phyloP scores from a whole-genome alignment of 306 rosid genomes.

The Acmispon strigosus region DNA sequence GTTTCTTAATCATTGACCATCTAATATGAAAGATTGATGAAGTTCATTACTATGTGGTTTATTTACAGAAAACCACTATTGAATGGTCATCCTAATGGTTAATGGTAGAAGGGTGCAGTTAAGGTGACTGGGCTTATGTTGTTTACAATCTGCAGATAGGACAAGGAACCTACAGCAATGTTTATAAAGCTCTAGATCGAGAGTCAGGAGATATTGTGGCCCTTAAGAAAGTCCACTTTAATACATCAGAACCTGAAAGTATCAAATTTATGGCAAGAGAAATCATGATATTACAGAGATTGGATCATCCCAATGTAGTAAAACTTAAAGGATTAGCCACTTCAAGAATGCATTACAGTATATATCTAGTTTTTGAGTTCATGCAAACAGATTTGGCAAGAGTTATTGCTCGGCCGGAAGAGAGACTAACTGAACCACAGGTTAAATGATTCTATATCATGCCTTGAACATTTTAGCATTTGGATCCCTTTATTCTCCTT shows the following conservation, averaged over 20 bases:
- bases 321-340: conserved; percentile 90
- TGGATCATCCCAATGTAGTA: conserved; percentile 83
- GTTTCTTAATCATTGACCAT: not conserved
- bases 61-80: not conserved
- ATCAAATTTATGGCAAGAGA: conserved; percentile 93
- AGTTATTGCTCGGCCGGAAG: conserved; percentile 43
- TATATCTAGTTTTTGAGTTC: conserved; percentile 87
- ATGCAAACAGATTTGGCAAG: conserved; percentile 83
- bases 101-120: not conserved
- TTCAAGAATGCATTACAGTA: conserved; percentile 86
- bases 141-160: conserved; percentile 60
- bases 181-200: conserved; percentile 83
- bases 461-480: not conserved
- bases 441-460: conserved; percentile 27
- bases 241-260: conserved; percentile 81
- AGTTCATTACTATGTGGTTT: not conserved
- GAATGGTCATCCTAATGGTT: not conserved
- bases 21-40: not conserved
- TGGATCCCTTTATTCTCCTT: conserved; percentile 6
- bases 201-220: conserved; percentile 73
- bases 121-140: not conserved
- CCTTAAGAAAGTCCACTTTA: conserved; percentile 76
- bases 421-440: conserved; percentile 79
- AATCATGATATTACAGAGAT: conserved; percentile 56
- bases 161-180: conserved; percentile 98